A percentile compares a stretch with the other conserved stretches of the same genome.
These are phyloP conservation scores for Macadamia tetraphylla DNA, from an alignment of 164 flowering plant genomes.

Conservation along the genomic window DNA sequence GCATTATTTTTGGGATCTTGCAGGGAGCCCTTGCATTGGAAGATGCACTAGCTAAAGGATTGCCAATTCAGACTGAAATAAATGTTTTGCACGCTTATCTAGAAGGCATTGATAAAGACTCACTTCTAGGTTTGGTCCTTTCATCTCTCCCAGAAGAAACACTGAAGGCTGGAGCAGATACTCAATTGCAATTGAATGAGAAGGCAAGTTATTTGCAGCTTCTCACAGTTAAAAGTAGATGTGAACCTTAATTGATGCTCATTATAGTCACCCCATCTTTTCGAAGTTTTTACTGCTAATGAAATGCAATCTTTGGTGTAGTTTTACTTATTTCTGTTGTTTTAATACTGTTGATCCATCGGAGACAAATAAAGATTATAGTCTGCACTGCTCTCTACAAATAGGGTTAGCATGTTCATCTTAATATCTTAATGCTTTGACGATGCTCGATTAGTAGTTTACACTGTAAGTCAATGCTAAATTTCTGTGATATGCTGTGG, in stretches of 20 bases:
- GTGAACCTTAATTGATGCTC: background rate
- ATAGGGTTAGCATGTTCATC: background rate
- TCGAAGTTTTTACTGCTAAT: background rate
- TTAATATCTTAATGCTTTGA: too few relatives aligned
- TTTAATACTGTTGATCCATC: background rate
- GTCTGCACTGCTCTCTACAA: background rate
- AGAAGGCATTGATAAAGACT: constrained; percentile 69
- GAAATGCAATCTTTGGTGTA: background rate
- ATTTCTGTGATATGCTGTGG: too few relatives aligned
- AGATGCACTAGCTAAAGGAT: constrained; percentile 87
- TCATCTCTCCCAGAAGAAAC: constrained; percentile 87
- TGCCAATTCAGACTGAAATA: constrained; percentile 72
- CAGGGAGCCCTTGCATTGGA: constrained; percentile 91
- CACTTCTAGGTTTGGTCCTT: constrained; percentile 68
- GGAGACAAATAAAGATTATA: background rate
- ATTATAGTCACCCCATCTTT: too few relatives aligned
- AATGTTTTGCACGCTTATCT: constrained; percentile 49
- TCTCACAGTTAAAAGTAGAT: background rate
- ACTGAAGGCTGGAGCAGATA: constrained; percentile 56
- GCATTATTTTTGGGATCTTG: constrained; percentile 4
- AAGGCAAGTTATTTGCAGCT: constrained; percentile 48
- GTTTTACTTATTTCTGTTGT: background rate
- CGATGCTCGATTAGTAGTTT: too few relatives aligned
- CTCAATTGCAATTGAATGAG: constrained; percentile 57
- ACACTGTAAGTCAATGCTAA: too few relatives aligned